Evolutionary conservation across 1,139 yeast species (phyloP).

Genomic region (Taphrina flavorubra): DNA sequence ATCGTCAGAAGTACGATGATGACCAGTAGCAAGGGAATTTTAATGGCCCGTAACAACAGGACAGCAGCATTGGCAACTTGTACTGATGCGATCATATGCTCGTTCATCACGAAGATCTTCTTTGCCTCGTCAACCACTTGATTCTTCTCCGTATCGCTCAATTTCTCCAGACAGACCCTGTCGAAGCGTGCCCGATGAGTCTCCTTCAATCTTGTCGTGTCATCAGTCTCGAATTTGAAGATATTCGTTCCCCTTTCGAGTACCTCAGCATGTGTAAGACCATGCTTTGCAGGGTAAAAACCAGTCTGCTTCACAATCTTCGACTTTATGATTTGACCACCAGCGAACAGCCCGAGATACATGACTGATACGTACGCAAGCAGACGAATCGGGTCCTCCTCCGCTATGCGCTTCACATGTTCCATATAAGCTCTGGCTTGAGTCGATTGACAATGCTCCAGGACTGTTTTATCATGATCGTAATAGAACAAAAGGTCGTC

Average conservation of each 20-base stretch:
- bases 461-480: slow-evolving; percentile 59
- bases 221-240: slow-evolving; percentile 72
- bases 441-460: slow-evolving; percentile 62
- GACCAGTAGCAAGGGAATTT: slow-evolving; percentile 7
- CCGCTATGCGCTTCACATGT: slow-evolving; percentile 63
- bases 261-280: slow-evolving; percentile 66
- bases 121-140: slow-evolving; percentile 73
- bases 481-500: slow-evolving; percentile 73
- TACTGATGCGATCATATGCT: slow-evolving; percentile 46
- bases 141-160: slow-evolving; percentile 71
- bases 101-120: slow-evolving; percentile 69
- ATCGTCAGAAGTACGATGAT: not conserved
- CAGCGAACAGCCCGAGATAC: slow-evolving; percentile 86
- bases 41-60: slow-evolving; percentile 18
- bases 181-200: slow-evolving; percentile 70
- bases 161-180: slow-evolving; percentile 68
- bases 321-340: slow-evolving; percentile 76
- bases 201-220: slow-evolving; percentile 56
- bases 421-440: slow-evolving; percentile 67
- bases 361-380: slow-evolving; percentile 86
- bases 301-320: slow-evolving; percentile 70
- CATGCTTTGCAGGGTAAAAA: slow-evolving; percentile 73
- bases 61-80: slow-evolving; percentile 13
- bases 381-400: slow-evolving; percentile 69
- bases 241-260: slow-evolving; percentile 69